These are phyloP conservation scores for Euphorbia corollata DNA, from an alignment of 441 rosid species.

Conservation along the genomic window DNA sequence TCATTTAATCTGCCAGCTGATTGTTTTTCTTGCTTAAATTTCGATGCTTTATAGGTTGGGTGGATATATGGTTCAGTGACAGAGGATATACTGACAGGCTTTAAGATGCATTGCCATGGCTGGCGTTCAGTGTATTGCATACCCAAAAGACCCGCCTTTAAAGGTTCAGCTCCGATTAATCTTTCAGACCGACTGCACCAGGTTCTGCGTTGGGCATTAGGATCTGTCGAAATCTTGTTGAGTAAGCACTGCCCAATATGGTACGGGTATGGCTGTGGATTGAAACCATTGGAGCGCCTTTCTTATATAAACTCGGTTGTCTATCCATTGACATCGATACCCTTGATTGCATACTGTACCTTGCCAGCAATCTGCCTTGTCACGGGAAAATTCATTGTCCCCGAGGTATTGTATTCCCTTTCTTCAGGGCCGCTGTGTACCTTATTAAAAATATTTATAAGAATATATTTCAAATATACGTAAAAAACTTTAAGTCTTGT, in stretches of 20 bases:
- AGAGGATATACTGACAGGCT: constrained; percentile 94
- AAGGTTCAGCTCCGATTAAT: constrained; percentile 99
- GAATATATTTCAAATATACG: no score
- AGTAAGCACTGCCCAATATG: constrained; percentile 98
- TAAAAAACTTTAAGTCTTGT: no score
- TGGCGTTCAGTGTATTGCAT: constrained; percentile 93
- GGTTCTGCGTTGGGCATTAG: constrained; percentile 97
- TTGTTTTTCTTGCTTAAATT: no score
- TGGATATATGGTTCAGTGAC: constrained; percentile 98
- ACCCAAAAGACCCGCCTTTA: constrained; percentile 97
- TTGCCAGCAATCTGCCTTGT: constrained; percentile 96
- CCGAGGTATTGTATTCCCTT: constrained; percentile 52
- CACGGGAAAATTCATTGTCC: constrained; percentile 80
- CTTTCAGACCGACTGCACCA: constrained; percentile 97
- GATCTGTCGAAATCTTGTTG: constrained; percentile 84
- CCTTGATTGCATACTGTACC: constrained; percentile 75
- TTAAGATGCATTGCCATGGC: constrained; percentile 98
- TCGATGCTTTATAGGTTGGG: constrained; percentile 49
- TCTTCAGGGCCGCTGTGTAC: background rate
- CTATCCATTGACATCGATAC: constrained; percentile 86
- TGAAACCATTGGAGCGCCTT: constrained; percentile 75
- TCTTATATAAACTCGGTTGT: constrained; percentile 93
- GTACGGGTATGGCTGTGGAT: constrained; percentile 81
- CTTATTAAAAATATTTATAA: no score
- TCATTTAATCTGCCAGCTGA: no score